phyloP scores from a whole-genome alignment of 2,329 filamentous ascomycete species.

The Aspergillus caelatus region DNA sequence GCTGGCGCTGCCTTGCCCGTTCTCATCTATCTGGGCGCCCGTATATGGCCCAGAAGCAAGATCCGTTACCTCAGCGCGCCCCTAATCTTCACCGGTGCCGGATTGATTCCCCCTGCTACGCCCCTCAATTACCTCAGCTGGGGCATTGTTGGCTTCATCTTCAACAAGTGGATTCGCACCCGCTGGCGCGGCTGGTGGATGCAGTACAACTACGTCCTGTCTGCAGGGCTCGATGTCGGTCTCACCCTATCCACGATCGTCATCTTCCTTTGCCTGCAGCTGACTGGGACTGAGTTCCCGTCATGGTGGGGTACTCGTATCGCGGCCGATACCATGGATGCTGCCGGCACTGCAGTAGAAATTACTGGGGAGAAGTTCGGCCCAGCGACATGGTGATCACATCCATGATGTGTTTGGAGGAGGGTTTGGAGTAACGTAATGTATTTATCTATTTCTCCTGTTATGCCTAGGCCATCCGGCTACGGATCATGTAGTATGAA shows the following conservation, averaged over 20 bases:
- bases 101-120: constrained; percentile 68
- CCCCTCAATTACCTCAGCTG: constrained; percentile 72
- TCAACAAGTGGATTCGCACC: constrained; percentile 69
- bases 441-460: neutral
- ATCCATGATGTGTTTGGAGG: neutral
- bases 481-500: neutral
- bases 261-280: constrained; percentile 69
- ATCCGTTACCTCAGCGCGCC: constrained; percentile 70
- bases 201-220: constrained; percentile 76
- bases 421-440: neutral
- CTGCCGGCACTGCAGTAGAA: constrained; percentile 61
- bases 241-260: constrained; percentile 68
- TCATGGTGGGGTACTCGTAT: constrained; percentile 71
- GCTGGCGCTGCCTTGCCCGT: constrained; percentile 66
- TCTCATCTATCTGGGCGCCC: constrained; percentile 63
- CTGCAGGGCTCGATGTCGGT: constrained; percentile 70
- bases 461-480: neutral
- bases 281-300: constrained; percentile 60
- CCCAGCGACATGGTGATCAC: constrained; percentile 43
- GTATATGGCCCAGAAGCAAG: constrained; percentile 62
- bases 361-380: constrained; percentile 64
- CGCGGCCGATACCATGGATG: constrained; percentile 64
- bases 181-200: constrained; percentile 73
- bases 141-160: constrained; percentile 67
- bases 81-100: constrained; percentile 67